phyloP scores from a whole-genome alignment of 139 green algal genomes.

The Helicosporidium sp. region DNA sequence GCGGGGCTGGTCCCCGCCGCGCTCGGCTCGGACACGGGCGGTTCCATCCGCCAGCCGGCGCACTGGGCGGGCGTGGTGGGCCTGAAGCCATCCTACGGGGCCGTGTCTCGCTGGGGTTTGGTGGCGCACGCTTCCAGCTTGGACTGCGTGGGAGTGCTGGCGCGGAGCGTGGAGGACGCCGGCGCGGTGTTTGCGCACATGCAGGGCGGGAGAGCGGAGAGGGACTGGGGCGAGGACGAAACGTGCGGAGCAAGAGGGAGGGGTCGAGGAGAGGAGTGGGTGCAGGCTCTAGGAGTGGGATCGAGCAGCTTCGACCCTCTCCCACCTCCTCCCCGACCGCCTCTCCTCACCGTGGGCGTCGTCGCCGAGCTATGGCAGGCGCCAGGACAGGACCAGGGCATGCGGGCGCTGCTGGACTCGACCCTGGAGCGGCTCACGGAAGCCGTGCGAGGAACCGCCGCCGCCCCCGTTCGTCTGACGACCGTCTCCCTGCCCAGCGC shows the following conservation, averaged over 20 bases:
- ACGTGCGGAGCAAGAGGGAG: not conserved
- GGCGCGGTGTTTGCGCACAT: constrained; percentile 62
- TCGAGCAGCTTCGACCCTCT: not conserved
- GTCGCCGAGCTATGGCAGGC: constrained; percentile 63
- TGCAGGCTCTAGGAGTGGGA: not conserved
- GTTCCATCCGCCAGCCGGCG: constrained; percentile 81
- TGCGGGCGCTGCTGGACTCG: not conserved
- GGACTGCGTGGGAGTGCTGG: constrained; percentile 70
- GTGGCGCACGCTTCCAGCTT: constrained; percentile 86
- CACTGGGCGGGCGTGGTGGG: constrained; percentile 89
- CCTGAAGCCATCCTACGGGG: constrained; percentile 91
- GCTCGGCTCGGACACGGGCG: constrained; percentile 84
- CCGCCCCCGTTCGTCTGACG: constrained; percentile 37
- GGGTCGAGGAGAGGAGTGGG: not conserved
- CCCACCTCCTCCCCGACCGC: not conserved
- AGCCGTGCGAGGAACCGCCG: constrained; percentile 13
- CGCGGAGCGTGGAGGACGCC: constrained; percentile 62
- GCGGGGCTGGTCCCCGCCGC: constrained; percentile 40
- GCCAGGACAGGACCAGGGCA: not conserved
- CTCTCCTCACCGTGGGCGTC: constrained; percentile 33
- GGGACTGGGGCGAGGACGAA: not conserved
- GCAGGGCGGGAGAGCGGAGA: constrained; percentile 23
- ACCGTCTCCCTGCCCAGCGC: constrained; percentile 65
- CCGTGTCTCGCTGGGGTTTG: constrained; percentile 70
- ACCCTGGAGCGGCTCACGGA: not conserved